Conservation (phyloP, 2,329 filamentous ascomycete species). For the Ceratocystis cubensis region DNA sequence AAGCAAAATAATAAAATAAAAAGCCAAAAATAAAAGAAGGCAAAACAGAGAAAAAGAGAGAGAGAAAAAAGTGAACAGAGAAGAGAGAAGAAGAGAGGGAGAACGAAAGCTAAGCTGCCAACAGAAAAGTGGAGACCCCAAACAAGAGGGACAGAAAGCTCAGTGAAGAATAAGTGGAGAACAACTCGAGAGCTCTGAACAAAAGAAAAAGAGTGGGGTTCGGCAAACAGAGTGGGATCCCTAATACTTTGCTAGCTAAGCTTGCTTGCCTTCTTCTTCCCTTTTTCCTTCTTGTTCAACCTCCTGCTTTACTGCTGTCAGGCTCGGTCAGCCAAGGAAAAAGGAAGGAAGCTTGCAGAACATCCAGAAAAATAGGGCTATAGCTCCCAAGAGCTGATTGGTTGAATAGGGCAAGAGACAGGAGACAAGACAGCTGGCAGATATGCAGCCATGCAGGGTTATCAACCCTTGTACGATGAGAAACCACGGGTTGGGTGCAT, state of each 20-base stretch:
- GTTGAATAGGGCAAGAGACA: neutral
- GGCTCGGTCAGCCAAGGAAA: neutral
- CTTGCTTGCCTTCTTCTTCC: neutral
- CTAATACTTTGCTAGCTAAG: neutral
- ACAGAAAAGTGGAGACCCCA: neutral
- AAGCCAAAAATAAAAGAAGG: neutral
- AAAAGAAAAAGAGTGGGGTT: too few species aligned
- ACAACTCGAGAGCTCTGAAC: neutral
- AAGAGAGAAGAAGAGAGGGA: neutral
- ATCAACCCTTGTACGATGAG: neutral
- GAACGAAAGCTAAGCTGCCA: neutral
- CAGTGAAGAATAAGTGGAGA: neutral
- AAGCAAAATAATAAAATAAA: neutral
- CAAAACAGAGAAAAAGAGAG: neutral
- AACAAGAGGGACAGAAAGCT: neutral
- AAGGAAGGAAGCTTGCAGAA: neutral
- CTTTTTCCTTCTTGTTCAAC: neutral
- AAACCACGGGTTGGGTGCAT: neutral
- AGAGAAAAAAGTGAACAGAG: neutral
- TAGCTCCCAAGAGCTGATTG: neutral
- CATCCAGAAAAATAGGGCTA: neutral
- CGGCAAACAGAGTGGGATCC: too few species aligned
- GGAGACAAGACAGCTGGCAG: neutral
- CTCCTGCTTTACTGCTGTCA: neutral
- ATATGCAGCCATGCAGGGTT: neutral